Conservation (phyloP, 2,329 filamentous ascomycete genomes). For the Pyricularia grisea region DNA sequence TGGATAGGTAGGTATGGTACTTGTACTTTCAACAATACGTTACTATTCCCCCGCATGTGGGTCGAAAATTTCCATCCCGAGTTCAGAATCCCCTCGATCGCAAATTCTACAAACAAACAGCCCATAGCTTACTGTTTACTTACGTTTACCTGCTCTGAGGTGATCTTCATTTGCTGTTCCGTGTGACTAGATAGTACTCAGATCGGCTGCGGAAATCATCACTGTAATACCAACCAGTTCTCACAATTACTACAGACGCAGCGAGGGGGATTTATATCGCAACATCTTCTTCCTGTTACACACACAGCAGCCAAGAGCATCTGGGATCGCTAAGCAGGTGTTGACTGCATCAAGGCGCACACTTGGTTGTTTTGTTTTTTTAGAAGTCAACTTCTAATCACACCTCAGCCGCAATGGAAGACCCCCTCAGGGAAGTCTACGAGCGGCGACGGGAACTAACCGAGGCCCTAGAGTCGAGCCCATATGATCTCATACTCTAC, state of each 20-base stretch:
- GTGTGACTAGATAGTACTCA: not conserved
- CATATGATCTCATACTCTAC: constrained; percentile 56
- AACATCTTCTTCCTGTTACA: not conserved
- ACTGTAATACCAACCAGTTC: not conserved
- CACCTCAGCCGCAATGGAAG: not conserved
- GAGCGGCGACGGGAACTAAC: constrained; percentile 48
- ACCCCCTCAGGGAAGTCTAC: constrained; percentile 33
- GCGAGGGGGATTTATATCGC: too few species aligned
- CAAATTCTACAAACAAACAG: not conserved
- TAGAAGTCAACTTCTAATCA: not conserved
- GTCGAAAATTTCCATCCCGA: not conserved
- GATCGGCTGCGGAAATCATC: not conserved
- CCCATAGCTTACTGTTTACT: too few species aligned
- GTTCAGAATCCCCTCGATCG: not conserved
- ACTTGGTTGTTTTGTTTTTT: not conserved
- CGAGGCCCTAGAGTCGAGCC: constrained; percentile 36
- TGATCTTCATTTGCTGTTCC: not conserved
- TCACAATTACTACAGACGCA: too few species aligned
- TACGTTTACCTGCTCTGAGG: not conserved
- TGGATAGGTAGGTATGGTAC: too few species aligned
- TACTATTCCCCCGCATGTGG: not conserved
- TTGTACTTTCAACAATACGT: too few species aligned
- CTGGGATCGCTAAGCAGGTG: not conserved
- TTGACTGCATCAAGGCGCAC: not conserved
- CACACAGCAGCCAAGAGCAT: not conserved